Percentiles rank a stretch among this genome's conserved stretches.
Evolutionary conservation across 306 rosid genomes (phyloP).

Genomic region (Ammopiptanthus mongolicus): DNA sequence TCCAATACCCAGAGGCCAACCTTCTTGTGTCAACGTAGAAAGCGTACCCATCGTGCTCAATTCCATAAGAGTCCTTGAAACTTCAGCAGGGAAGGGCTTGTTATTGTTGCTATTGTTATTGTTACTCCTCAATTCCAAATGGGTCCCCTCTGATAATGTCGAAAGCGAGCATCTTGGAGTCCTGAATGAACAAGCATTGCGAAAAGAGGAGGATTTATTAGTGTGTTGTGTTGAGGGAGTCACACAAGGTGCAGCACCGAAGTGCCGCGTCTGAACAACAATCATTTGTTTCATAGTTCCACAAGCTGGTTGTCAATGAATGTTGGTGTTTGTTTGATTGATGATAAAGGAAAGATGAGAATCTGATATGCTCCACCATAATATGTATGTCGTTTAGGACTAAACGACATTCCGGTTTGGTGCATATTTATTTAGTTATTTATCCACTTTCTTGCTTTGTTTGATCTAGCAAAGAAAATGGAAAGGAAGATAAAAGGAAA

Average conservation of each 20-base stretch:
- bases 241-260: slow-evolving; percentile 21
- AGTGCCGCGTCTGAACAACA: too few species aligned
- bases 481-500: too few species aligned
- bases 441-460: too few species aligned
- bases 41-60: slow-evolving; percentile 66
- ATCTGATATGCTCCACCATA: neutral
- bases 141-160: slow-evolving; percentile 40
- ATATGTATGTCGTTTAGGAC: slow-evolving; percentile 15
- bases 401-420: too few species aligned
- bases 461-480: too few species aligned
- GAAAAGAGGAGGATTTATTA: slow-evolving; percentile 20
- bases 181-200: neutral
- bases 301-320: too few species aligned
- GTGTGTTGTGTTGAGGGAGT: slow-evolving; percentile 4
- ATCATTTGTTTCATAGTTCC: too few species aligned
- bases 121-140: slow-evolving; percentile 33
- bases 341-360: slow-evolving; percentile 3
- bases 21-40: slow-evolving; percentile 49
- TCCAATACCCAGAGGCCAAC: slow-evolving; percentile 77
- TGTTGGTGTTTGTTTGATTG: too few species aligned
- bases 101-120: slow-evolving; percentile 23
- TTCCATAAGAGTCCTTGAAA: slow-evolving; percentile 83
- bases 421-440: too few species aligned
- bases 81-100: slow-evolving; percentile 80
- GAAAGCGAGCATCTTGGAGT: slow-evolving; percentile 55